Conservation (phyloP, 768 basidiomycete genomes). For the Boletus sensibilis region DNA sequence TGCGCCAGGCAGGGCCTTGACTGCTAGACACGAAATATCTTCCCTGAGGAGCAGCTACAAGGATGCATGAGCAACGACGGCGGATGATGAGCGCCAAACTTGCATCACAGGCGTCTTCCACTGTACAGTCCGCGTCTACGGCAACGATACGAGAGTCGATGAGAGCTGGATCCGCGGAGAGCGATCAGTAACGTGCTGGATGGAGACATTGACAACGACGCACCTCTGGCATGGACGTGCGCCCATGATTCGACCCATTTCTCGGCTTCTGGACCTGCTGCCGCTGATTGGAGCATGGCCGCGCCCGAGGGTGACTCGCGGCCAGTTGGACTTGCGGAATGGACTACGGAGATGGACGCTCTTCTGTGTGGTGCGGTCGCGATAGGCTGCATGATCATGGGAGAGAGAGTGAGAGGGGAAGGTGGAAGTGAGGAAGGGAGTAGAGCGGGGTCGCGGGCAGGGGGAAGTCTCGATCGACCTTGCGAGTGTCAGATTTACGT, state of each 20-base stretch:
- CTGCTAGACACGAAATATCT: conserved; percentile 62
- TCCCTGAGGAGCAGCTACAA: conserved; percentile 60
- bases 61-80: background rate
- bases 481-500: conserved; percentile 18
- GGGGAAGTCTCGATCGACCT: background rate
- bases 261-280: conserved; percentile 36
- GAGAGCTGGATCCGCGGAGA: conserved; percentile 46
- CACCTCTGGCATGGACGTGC: conserved; percentile 56
- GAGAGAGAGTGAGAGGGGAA: background rate
- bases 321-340: conserved; percentile 13
- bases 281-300: conserved; percentile 9
- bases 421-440: background rate
- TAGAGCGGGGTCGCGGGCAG: conserved; percentile 8
- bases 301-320: conserved; percentile 18
- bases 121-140: conserved; percentile 68
- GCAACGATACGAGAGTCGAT: conserved; percentile 67
- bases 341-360: conserved; percentile 19
- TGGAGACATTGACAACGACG: conserved; percentile 7
- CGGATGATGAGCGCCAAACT: conserved; percentile 18
- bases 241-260: conserved; percentile 63
- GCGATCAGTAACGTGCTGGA: background rate
- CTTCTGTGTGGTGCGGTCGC: conserved; percentile 16
- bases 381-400: conserved; percentile 16
- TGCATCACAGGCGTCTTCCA: conserved; percentile 83
- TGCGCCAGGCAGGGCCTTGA: conserved; percentile 39